phyloP scores from a whole-genome alignment of 2,329 filamentous ascomycete species.

The Penicillium oxalicum region DNA sequence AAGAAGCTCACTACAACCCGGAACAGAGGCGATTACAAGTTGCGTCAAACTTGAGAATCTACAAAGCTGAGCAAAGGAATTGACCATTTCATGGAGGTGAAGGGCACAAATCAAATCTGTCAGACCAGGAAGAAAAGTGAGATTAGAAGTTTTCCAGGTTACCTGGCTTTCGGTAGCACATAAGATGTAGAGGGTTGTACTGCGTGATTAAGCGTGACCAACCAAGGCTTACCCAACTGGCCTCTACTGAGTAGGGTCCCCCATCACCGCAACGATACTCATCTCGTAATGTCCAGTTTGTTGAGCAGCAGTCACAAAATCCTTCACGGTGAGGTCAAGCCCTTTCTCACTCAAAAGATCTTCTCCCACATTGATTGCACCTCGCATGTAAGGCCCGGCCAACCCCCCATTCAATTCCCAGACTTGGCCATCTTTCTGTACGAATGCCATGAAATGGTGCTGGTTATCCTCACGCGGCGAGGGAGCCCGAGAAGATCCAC shows the following conservation, averaged over 20 bases:
- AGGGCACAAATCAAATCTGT: no score
- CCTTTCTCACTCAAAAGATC: slow-evolving; percentile 18
- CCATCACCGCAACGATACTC: slow-evolving; percentile 18
- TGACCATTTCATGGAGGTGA: no score
- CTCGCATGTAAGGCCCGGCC: slow-evolving; percentile 29
- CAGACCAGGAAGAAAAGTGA: no score
- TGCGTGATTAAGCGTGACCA: no score
- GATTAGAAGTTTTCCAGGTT: no score
- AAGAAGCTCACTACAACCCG: no score
- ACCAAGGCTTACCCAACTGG: not conserved
- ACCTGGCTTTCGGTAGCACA: no score
- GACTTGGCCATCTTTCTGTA: slow-evolving; percentile 13
- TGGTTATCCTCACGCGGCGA: slow-evolving; percentile 16
- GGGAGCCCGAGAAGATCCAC: slow-evolving; percentile 13
- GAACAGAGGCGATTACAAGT: no score
- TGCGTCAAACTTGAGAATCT: no score
- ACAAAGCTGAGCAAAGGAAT: no score
- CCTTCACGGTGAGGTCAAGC: slow-evolving; percentile 13
- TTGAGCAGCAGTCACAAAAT: slow-evolving; percentile 13
- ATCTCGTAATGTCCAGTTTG: slow-evolving; percentile 12
- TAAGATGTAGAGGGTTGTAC: no score
- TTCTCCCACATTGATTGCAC: slow-evolving; percentile 24
- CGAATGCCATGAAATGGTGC: slow-evolving; percentile 20
- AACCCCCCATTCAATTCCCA: slow-evolving; percentile 21
- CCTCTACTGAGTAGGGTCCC: not conserved